Conservation (phyloP, 2,329 filamentous ascomycete genomes). For the Akanthomyces uredinophilus region DNA sequence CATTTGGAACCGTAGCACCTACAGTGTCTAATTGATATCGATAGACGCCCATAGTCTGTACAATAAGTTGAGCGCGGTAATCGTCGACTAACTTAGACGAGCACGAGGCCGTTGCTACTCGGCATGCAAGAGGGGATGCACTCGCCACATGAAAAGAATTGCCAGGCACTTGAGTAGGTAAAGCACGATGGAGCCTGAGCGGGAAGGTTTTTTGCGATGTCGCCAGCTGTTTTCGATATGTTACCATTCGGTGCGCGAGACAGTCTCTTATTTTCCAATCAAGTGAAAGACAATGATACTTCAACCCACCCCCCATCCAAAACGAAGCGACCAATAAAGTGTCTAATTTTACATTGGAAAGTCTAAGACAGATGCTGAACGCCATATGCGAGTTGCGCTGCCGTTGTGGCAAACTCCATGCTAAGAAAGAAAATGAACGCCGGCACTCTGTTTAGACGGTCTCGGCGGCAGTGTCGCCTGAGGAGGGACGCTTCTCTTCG, state of each 20-base stretch:
- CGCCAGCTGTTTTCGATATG: background rate
- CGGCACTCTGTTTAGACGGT: background rate
- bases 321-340: background rate
- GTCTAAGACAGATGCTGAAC: background rate
- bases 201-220: background rate
- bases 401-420: background rate
- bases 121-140: too few species aligned
- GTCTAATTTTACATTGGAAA: background rate
- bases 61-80: too few species aligned
- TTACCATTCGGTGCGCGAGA: background rate
- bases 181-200: background rate
- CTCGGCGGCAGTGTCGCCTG: background rate
- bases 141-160: background rate
- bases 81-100: too few species aligned
- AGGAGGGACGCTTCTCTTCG: constrained; percentile 7
- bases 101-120: too few species aligned
- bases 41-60: too few species aligned
- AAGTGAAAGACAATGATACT: background rate
- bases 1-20: too few species aligned
- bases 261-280: background rate
- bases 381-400: background rate
- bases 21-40: too few species aligned
- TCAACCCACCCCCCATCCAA: background rate
- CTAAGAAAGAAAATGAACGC: background rate
- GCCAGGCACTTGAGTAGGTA: background rate